Evolutionary conservation across 495 filamentous ascomycete genomes (phyloP).

Genomic region (Penicillium atrosanguineum): DNA sequence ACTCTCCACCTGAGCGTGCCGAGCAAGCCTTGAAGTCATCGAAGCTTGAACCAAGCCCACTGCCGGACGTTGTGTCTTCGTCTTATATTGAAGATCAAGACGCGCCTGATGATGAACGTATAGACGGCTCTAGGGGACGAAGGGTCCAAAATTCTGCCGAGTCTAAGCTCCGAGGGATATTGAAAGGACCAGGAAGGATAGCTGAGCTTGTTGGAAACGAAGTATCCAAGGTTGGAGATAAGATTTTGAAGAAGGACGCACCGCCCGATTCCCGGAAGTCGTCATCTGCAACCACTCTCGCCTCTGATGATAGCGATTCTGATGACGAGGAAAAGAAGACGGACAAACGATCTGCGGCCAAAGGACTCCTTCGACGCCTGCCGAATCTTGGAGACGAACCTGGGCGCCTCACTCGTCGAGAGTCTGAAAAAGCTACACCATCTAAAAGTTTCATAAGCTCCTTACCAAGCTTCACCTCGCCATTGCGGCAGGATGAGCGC

Average conservation of each 20-base stretch:
- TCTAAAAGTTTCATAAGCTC: slow-evolving; percentile 34
- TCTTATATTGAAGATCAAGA: slow-evolving; percentile 26
- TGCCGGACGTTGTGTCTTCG: slow-evolving; percentile 30
- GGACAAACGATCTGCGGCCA: slow-evolving; percentile 31
- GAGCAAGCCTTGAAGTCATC: slow-evolving; percentile 16
- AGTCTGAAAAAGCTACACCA: slow-evolving; percentile 29
- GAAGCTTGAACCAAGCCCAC: slow-evolving; percentile 31
- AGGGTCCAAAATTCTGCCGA: slow-evolving; percentile 31
- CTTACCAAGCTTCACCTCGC: slow-evolving; percentile 51
- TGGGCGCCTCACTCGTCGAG: slow-evolving; percentile 27
- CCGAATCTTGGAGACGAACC: slow-evolving; percentile 36
- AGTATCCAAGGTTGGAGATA: slow-evolving; percentile 56
- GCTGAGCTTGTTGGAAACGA: slow-evolving; percentile 55
- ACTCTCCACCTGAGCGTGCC: slow-evolving; percentile 10
- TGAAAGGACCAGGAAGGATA: slow-evolving; percentile 53
- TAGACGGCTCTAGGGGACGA: slow-evolving; percentile 20
- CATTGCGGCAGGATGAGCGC: slow-evolving; percentile 39
- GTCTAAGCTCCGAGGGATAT: slow-evolving; percentile 48
- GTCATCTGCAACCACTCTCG: slow-evolving; percentile 38
- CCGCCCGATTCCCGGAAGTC: slow-evolving; percentile 32
- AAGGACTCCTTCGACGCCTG: slow-evolving; percentile 30
- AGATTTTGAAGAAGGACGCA: slow-evolving; percentile 51
- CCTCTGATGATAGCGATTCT: slow-evolving; percentile 44
- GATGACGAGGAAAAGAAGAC: slow-evolving; percentile 38
- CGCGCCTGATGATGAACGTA: slow-evolving; percentile 10